Evolutionary conservation across 805 yeast genomes (phyloP), one percentile per base, ranked within the genome.

Genomic region (Ogataea saltuana): DNA sequence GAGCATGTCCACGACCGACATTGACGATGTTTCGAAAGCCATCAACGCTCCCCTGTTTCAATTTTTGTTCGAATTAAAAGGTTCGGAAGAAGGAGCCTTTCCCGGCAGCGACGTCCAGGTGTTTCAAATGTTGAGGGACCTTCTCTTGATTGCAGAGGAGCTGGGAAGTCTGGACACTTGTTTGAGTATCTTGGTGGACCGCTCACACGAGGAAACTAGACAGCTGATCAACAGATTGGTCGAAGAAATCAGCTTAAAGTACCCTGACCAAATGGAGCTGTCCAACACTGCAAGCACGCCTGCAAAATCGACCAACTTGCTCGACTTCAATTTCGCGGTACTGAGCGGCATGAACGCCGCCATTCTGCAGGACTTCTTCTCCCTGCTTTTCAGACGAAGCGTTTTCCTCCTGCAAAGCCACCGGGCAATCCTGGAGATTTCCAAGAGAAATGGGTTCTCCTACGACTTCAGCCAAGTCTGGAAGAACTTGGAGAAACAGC

Each of bases 381-480:
- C 85, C 61, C 71, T 80, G 7, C 70, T 88, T n/a, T 88, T 85
- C 55, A 68, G 78, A 21, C 81, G 80, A 58, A 62, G 80, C 40
- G 64, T 83, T 30, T 72, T 80, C 18, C 79, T 85, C 4, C 63
- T 88, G 15, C 93, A 87, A 64, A 75, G 78, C 18, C 89, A 87
- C 57, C 71, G 83, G 22, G 81, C 83, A 1, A 72, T 88, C 4
- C 68, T 69, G 46, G 89, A 82, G 48, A 74, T 85, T 11, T 69
- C 76, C 6, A 64, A 67, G 13, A 50, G 57, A 8, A 36, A 39
- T 27, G 52, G 55, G 1, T 32, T 42, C n/a, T 39, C 43, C 16
- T 63, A 60, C 39, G 53, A 54, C 16, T 47, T 61, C 27, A 54
- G 49, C 6, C 44, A 59, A n/a, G 65, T 78, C 3, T 79, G 81